A percentile compares a stretch with the other conserved stretches of the same genome.
Evolutionary conservation across 192 early-diverging fungal species (phyloP).

Genomic region (Anaeromyces robustus): DNA sequence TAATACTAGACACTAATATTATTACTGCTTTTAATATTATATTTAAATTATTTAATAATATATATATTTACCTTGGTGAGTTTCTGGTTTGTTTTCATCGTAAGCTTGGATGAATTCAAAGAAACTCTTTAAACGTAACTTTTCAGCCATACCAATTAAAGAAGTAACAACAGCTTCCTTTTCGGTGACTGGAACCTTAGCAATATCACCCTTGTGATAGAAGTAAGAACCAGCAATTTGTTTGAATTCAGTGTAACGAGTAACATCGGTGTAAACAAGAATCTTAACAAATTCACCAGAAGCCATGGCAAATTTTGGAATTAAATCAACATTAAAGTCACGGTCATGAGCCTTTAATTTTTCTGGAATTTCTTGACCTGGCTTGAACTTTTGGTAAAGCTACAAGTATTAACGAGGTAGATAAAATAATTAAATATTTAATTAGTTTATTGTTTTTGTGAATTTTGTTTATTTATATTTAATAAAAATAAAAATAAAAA

Average conservation of each 20-base stretch:
- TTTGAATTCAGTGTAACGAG: conserved; percentile 94
- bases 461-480: too few relatives aligned
- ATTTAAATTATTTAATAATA: too few relatives aligned
- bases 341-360: conserved; percentile 35
- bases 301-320: conserved; percentile 99
- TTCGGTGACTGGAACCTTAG: conserved; percentile 77
- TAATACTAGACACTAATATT: too few relatives aligned
- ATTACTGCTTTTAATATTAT: too few relatives aligned
- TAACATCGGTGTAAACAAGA: conserved; percentile 93
- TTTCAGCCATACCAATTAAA: neutral
- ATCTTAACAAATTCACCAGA: conserved; percentile 95
- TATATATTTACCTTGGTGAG: conserved; percentile 38
- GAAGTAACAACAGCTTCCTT: neutral
- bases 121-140: neutral
- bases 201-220: conserved; percentile 73
- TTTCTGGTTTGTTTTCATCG: conserved; percentile 60
- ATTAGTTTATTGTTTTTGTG: too few relatives aligned
- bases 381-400: conserved; percentile 59
- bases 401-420: too few relatives aligned
- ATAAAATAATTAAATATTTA: too few relatives aligned
- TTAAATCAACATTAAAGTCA: conserved; percentile 95
- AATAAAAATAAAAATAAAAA: too few relatives aligned
- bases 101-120: conserved; percentile 73
- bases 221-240: conserved; percentile 89
- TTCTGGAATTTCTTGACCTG: conserved; percentile 23